Base-by-base conservation (phyloP, 345 rosid species). In the Durio zibethinus region DNA sequence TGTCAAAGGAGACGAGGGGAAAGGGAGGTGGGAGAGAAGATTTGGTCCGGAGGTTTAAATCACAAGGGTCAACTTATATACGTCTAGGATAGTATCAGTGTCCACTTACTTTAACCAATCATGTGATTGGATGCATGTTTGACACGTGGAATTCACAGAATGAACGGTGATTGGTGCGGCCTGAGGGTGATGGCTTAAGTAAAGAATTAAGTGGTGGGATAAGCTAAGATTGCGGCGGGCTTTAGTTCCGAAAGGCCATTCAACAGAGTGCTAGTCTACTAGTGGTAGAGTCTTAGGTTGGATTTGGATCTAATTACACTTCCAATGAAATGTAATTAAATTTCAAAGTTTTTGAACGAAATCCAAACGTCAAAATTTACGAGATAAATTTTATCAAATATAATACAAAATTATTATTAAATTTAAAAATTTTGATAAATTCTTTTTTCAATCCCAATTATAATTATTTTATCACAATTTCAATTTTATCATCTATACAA, bases 171-270 rank as follows among this genome's bases (percentile, higher is more conserved):
- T 65, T 54, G 67, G 50, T 21, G 68, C 27, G 62, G 16, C 72
- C 14, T 25, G 18, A 48, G 3, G 29, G 23, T 42, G 7, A 43
- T 1, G 56, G n/a, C 1, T 25, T 14, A 72, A 5, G 50, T 38
- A 11, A 6, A 20, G 23, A 62, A 66, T 52, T 72, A 71, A 45
- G 77, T 20, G 66, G 35, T 67, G 66, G 33, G 72, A 73, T 65
- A 42, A 38, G 40, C 38, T 77, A 79, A 6, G 5, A 36, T 36
- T 36, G 38, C 80, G 85, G 85, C 80, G 87, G 71, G 85, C 56
- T 79, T 77, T 80, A 83, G 80, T 86, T 82, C 86, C 92, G n/a
- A 80, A 87, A 84, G 88, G 86, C 76, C 76, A 65, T 83, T 23
- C 88, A 82, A 87, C 57, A 45, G 53, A 70, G 92, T 78, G 89